Evolutionary conservation across 768 basidiomycete species (phyloP).

Genomic region (Termitomyces sp.): DNA sequence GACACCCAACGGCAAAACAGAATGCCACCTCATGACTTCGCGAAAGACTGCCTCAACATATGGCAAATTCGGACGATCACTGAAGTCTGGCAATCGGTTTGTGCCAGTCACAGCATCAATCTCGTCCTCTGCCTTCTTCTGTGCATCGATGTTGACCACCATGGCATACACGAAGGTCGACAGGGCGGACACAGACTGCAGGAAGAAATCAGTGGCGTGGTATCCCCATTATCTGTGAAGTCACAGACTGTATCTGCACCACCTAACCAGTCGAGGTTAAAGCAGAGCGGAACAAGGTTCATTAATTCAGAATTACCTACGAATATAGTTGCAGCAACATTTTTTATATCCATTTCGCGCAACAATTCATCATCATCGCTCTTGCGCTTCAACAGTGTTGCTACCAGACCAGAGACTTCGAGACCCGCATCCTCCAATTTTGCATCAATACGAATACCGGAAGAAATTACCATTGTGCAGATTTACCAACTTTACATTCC

Average conservation of each 20-base stretch:
- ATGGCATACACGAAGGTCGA: conserved; percentile 24
- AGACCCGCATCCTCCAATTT: conserved; percentile 6
- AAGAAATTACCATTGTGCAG: too few species aligned
- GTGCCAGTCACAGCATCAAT: conserved; percentile 37
- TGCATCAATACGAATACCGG: neutral
- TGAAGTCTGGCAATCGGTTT: conserved; percentile 36
- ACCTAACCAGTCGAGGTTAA: neutral
- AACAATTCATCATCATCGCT: neutral
- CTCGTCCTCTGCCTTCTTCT: conserved; percentile 33
- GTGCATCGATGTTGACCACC: conserved; percentile 19
- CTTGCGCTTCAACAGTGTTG: conserved; percentile 11
- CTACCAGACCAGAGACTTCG: conserved; percentile 9
- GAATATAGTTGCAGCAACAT: conserved; percentile 17
- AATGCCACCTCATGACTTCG: conserved; percentile 39
- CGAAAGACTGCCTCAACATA: conserved; percentile 38
- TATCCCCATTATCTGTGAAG: neutral
- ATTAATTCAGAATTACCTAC: conserved; percentile 6
- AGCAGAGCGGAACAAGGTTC: neutral
- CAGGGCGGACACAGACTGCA: conserved; percentile 12
- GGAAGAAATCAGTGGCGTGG: neutral
- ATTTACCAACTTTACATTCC: neutral
- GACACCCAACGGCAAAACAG: conserved; percentile 29
- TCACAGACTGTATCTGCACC: conserved; percentile 18
- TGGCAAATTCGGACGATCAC: conserved; percentile 36
- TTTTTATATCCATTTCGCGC: conserved; percentile 13